Conservation (phyloP, 768 basidiomycete genomes). For the Auriscalpium microsporum region DNA sequence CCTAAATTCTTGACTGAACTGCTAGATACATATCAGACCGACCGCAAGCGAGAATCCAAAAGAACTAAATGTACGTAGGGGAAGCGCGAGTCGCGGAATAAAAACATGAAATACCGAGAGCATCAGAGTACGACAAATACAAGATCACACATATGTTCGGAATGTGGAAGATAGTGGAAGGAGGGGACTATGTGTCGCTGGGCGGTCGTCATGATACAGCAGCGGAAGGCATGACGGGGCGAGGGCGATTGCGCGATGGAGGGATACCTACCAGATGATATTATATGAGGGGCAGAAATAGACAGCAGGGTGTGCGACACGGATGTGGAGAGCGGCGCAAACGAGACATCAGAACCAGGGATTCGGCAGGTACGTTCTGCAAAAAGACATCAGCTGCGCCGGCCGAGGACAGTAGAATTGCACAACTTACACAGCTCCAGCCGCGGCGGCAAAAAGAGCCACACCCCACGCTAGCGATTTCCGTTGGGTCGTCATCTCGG, state of each 20-base stretch:
- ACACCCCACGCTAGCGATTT: constrained; percentile 80
- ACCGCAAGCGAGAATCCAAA: not conserved
- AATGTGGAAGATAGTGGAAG: constrained; percentile 7
- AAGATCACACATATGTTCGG: too few relatives aligned
- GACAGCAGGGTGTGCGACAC: not conserved
- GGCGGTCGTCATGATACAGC: constrained; percentile 12
- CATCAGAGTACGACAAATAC: too few relatives aligned
- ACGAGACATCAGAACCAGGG: constrained; percentile 37
- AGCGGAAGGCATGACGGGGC: not conserved
- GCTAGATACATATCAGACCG: not conserved
- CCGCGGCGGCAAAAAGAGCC: constrained; percentile 74
- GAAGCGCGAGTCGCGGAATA: not conserved
- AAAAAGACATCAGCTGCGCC: not conserved
- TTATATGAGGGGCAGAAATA: not conserved
- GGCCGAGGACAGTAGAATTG: not conserved
- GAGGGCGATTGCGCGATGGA: not conserved
- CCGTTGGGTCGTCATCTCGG: constrained; percentile 49
- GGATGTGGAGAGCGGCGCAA: constrained; percentile 3
- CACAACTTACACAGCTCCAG: constrained; percentile 66
- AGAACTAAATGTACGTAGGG: not conserved
- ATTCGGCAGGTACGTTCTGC: constrained; percentile 52
- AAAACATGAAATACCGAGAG: not conserved
- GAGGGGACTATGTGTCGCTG: constrained; percentile 14
- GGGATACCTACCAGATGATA: not conserved
- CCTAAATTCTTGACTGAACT: not conserved